Evolutionary conservation across 495 filamentous ascomycete species (phyloP), one percentile per base, ranked within the genome.

Genomic region (Penicillium herquei): DNA sequence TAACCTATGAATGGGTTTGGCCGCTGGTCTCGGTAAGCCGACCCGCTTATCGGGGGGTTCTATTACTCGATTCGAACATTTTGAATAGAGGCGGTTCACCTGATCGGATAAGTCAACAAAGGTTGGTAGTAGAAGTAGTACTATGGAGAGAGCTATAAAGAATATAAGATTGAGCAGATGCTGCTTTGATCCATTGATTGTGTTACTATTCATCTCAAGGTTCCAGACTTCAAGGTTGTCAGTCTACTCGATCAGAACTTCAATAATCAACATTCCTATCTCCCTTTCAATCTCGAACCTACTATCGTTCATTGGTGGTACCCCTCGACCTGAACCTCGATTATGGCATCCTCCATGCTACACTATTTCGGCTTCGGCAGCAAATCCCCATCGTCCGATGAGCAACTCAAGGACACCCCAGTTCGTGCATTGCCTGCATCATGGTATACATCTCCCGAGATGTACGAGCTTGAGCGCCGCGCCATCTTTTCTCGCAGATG

Each of bases 401-500:
- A 57, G 21, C 40, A 58, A 52, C 44, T 39, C 10, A 68, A 61
- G 14, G 52, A 56, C 5, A 54, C 55, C 0, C 63, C 65, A 1
- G 60, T 70, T 9, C 67, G 69, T 17, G 73, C 75, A n/a, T 58
- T 81, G 17, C 77, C 77, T 17, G 70, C 75, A 41, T 77, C 73
- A 40, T 81, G 77, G 78, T 81, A 79, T 54, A 74, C 66, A 13
- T 72, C 72, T 3, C 58, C 64, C 9, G 72, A 75, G 53, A 79
- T 81, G 70, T 80, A 77, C 45, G 71, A 81, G 54, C 63, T 81
- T 4, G 78, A 81, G 55, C 67, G 78, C 8, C 74, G 78, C 6
- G 72, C 78, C 13, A 79, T 82, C 52, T 82, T 82, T 58, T 79
- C 74, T 14, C 70, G 49, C 46, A 55, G 70, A 65, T 83, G 80